phyloP scores from a whole-genome alignment of 2,329 filamentous ascomycete genomes.

The Cercospora nicotianae region DNA sequence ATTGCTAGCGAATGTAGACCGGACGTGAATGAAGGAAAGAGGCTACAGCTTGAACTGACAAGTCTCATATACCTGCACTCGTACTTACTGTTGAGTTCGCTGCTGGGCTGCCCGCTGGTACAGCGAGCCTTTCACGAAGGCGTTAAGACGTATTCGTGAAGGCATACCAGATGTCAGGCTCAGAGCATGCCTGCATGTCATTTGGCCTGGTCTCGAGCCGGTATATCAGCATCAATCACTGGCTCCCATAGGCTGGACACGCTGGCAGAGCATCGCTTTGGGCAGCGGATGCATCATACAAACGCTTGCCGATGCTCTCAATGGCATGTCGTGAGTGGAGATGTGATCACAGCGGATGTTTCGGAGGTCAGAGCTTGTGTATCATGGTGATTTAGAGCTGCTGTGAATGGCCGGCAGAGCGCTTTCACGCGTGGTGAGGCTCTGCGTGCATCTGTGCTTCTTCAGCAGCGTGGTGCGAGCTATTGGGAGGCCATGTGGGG shows the following conservation, averaged over 20 bases:
- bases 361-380: neutral
- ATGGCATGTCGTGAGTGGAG: neutral
- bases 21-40: neutral
- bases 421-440: neutral
- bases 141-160: neutral
- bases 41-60: neutral
- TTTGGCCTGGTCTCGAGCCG: neutral
- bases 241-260: neutral
- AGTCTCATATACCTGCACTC: slow-evolving; percentile 1
- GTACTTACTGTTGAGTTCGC: neutral
- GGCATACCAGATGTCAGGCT: neutral
- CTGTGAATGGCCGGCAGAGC: neutral
- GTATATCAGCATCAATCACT: neutral
- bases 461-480: neutral
- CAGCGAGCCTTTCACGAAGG: neutral
- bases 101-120: neutral
- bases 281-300: neutral
- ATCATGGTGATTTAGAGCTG: neutral
- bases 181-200: neutral
- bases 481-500: neutral
- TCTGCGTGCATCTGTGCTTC: neutral
- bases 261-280: neutral
- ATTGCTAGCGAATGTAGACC: neutral
- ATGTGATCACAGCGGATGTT: neutral
- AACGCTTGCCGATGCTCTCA: neutral